Conservation (phyloP, 768 basidiomycete species). For the Kwoniella sp. region DNA sequence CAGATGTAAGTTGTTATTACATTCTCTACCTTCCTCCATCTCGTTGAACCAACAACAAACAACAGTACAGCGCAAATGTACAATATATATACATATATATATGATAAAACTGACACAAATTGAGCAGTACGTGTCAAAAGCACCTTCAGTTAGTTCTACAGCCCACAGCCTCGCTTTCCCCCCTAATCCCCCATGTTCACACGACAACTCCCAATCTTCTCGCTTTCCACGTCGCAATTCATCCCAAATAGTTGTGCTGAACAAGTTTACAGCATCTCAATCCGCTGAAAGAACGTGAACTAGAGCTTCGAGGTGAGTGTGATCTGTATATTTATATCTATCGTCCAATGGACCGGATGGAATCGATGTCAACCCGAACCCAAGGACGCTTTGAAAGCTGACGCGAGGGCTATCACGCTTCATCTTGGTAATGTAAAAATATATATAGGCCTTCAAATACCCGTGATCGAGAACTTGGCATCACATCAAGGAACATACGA, state of each 20-base stretch:
- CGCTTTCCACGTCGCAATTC: neutral
- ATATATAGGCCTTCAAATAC: slow-evolving; percentile 50
- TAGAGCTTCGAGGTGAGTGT: slow-evolving; percentile 54
- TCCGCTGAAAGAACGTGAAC: slow-evolving; percentile 54
- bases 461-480: slow-evolving; percentile 55
- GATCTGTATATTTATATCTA: too few relatives aligned
- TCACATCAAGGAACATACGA: slow-evolving; percentile 56
- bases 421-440: neutral
- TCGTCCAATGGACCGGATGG: too few relatives aligned
- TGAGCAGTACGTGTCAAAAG: slow-evolving; percentile 44
- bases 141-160: slow-evolving; percentile 43
- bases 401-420: slow-evolving; percentile 1
- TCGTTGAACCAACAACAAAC: neutral
- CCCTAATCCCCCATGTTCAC: neutral
- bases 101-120: slow-evolving; percentile 3
- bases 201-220: neutral
- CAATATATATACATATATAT: too few relatives aligned
- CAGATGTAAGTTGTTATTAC: slow-evolving; percentile 53
- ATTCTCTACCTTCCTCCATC: neutral
- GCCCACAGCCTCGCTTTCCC: neutral
- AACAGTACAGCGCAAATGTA: too few relatives aligned
- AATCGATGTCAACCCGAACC: too few relatives aligned
- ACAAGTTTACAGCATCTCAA: slow-evolving; percentile 49
- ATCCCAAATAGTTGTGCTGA: slow-evolving; percentile 16
- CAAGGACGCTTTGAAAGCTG: neutral